Conservation (phyloP, 345 rosid genomes). For the Stellera chamaejasme region DNA sequence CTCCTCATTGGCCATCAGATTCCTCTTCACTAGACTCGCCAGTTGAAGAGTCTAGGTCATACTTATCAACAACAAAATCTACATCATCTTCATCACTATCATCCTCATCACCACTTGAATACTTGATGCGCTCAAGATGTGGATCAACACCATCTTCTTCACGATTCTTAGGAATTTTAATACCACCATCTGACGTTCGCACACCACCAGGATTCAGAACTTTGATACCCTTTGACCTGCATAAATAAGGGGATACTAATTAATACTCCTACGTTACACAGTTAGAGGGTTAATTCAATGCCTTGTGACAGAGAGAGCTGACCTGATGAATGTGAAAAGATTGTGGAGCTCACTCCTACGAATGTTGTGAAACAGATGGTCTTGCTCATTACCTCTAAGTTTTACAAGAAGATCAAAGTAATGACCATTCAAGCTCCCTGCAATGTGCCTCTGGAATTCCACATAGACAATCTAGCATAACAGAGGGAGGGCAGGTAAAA, state of each 20-base stretch:
- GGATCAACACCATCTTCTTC: constrained; percentile 83
- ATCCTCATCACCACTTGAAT: constrained; percentile 69
- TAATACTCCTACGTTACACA: too few relatives aligned
- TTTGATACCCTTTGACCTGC: constrained; percentile 76
- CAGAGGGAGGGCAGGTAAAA: background rate
- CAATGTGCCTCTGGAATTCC: constrained; percentile 93
- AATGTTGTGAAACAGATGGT: constrained; percentile 80
- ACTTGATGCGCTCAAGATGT: constrained; percentile 75
- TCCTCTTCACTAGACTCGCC: constrained; percentile 83
- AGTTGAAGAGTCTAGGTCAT: constrained; percentile 81
- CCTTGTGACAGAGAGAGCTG: constrained; percentile 3
- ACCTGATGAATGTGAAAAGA: constrained; percentile 81
- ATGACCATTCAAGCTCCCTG: constrained; percentile 94
- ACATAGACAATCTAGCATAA: constrained; percentile 62
- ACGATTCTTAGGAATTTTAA: constrained; percentile 54
- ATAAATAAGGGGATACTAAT: background rate
- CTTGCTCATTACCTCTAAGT: constrained; percentile 72
- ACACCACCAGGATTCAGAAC: constrained; percentile 74
- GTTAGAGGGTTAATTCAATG: background rate
- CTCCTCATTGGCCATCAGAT: constrained; percentile 53
- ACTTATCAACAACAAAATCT: constrained; percentile 69
- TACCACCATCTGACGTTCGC: constrained; percentile 51
- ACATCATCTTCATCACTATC: constrained; percentile 96
- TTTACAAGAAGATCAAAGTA: constrained; percentile 85
- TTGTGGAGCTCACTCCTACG: constrained; percentile 89